A percentile compares a stretch with the other conserved stretches of the same genome.
Evolutionary conservation across 2,329 filamentous ascomycete species (phyloP).

Genomic region (Stachybotrys chlorohalonatus): DNA sequence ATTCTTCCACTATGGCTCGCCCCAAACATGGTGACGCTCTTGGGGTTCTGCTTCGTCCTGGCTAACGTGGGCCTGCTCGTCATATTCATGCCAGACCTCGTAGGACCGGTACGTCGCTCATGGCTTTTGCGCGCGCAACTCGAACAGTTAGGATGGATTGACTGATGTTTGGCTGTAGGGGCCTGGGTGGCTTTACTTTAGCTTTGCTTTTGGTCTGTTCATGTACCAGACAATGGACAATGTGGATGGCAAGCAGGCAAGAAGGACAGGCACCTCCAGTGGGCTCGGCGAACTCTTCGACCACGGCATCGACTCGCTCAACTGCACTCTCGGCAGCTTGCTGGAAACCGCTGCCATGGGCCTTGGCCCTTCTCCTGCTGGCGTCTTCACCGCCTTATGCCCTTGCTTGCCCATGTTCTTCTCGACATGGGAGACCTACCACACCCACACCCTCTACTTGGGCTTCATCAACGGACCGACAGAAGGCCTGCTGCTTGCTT

Average conservation of each 20-base stretch:
- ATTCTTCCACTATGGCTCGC: slow-evolving; percentile 91
- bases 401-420: slow-evolving; percentile 98
- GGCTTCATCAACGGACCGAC: slow-evolving; percentile 97
- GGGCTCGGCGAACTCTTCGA: slow-evolving; percentile 95
- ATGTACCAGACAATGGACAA: slow-evolving; percentile 99
- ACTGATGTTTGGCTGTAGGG: slow-evolving; percentile 38
- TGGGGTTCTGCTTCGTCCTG: slow-evolving; percentile 92
- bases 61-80: slow-evolving; percentile 68
- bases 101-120: slow-evolving; percentile 63
- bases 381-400: slow-evolving; percentile 83
- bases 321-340: slow-evolving; percentile 88
- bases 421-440: slow-evolving; percentile 98
- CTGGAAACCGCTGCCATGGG: slow-evolving; percentile 92
- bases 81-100: slow-evolving; percentile 78
- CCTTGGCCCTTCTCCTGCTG: slow-evolving; percentile 71
- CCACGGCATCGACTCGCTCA: slow-evolving; percentile 95
- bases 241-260: slow-evolving; percentile 94
- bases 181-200: slow-evolving; percentile 89
- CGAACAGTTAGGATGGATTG: neutral
- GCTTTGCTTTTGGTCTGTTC: slow-evolving; percentile 91
- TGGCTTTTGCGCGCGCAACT: neutral
- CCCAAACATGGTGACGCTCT: slow-evolving; percentile 92
- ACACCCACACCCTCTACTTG: slow-evolving; percentile 93
- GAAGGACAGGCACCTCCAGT: slow-evolving; percentile 89
- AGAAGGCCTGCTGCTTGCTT: slow-evolving; percentile 86